A percentile compares a stretch with the other conserved stretches of the same genome.
Conservation (phyloP, 1,284 basidiomycete species). For the Cerioporus squamosus region DNA sequence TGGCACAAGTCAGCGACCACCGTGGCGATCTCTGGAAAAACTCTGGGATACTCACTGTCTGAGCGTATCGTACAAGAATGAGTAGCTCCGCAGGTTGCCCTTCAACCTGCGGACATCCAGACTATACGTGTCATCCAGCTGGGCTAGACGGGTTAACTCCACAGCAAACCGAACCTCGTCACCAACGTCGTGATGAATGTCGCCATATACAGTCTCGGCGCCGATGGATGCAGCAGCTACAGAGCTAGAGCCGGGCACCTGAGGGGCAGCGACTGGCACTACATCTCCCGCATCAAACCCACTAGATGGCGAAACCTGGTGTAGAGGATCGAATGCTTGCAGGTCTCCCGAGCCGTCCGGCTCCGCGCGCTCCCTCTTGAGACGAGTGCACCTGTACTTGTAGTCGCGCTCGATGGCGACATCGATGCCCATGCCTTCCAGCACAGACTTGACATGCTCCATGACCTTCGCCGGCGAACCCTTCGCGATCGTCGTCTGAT, state of each 20-base stretch:
- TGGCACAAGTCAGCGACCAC: constrained; percentile 5
- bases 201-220: constrained; percentile 76
- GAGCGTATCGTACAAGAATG: constrained; percentile 90
- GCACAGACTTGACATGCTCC: constrained; percentile 79
- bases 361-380: constrained; percentile 67
- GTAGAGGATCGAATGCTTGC: constrained; percentile 63
- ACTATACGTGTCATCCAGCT: constrained; percentile 86
- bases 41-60: constrained; percentile 68
- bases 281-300: constrained; percentile 28
- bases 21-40: not conserved
- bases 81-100: constrained; percentile 92
- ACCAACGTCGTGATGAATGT: constrained; percentile 75
- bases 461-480: constrained; percentile 87
- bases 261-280: constrained; percentile 27
- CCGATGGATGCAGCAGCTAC: constrained; percentile 28
- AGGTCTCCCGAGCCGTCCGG: constrained; percentile 47
- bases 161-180: constrained; percentile 96
- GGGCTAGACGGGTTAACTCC: constrained; percentile 87
- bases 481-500: constrained; percentile 90
- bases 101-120: constrained; percentile 90
- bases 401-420: constrained; percentile 87
- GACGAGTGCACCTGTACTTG: constrained; percentile 83
- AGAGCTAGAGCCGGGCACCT: constrained; percentile 24
- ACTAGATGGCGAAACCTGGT: constrained; percentile 22
- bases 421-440: constrained; percentile 92